Evolutionary conservation across 352 stramenopile genomes (phyloP).

Genomic region (Pythium scleroteichum): DNA sequence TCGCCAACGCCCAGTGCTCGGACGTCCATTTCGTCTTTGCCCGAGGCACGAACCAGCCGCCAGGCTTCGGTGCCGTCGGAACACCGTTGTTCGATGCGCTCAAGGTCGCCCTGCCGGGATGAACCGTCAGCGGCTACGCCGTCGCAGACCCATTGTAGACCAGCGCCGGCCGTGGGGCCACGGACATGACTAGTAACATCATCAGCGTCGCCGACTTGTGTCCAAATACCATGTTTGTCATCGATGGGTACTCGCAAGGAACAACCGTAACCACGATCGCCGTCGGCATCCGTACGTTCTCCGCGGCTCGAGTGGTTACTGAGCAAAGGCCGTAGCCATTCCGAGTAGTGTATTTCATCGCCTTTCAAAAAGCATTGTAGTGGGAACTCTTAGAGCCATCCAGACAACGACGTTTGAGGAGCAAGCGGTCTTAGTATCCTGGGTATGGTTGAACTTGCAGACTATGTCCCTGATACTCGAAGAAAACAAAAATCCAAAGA

Average conservation of each 20-base stretch:
- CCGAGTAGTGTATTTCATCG: too few relatives aligned
- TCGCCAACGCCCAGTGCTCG: background rate
- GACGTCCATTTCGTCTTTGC: constrained; percentile 30
- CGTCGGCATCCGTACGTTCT: constrained; percentile 29
- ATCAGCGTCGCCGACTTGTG: constrained; percentile 27
- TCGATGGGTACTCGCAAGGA: constrained; percentile 21
- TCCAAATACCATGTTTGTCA: constrained; percentile 18
- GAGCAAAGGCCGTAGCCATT: too few relatives aligned
- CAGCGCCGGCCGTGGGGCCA: constrained; percentile 28
- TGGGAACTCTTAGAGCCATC: too few relatives aligned
- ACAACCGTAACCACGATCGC: constrained; percentile 30
- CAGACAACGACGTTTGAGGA: too few relatives aligned
- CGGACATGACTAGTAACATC: constrained; percentile 38
- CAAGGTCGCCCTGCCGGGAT: constrained; percentile 23
- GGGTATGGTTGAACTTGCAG: too few relatives aligned
- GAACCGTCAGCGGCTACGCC: constrained; percentile 36
- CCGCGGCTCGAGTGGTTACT: too few relatives aligned
- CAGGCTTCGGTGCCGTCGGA: constrained; percentile 30
- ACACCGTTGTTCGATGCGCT: constrained; percentile 30
- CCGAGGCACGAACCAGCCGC: constrained; percentile 33
- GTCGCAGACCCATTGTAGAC: constrained; percentile 28
- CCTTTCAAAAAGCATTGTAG: too few relatives aligned
- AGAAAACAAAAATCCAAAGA: too few relatives aligned
- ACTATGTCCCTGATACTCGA: too few relatives aligned
- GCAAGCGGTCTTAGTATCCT: too few relatives aligned